Evolutionary conservation across 75 land plant genomes (phyloP), one percentile per base, ranked within the genome.

Genomic region (Pinus albicaulis): DNA sequence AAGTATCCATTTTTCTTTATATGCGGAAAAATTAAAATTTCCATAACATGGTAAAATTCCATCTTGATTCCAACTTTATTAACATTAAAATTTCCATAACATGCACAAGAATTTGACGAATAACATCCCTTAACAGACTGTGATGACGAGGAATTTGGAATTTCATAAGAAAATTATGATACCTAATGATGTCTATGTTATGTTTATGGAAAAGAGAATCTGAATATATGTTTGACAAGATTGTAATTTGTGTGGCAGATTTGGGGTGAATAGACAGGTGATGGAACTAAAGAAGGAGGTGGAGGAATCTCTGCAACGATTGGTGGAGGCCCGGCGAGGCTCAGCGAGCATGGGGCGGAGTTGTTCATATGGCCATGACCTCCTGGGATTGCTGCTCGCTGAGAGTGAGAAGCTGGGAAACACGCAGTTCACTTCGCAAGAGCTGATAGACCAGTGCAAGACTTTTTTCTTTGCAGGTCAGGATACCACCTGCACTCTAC

Each of bases 401-500:
- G 86, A 76, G 20, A 24, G 66, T 1, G 77, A 72, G 11, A 83
- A 57, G 11, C 31, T 31, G 71, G 76, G 17, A 7, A 58, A n/a
- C 48, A 71, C 74, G 19, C 58, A 55, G 13, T 77, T 77, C 52
- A 48, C 72, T 0, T 77, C 72, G 65, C 79, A 76, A 69, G 64
- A 71, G 68, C 74, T 84, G 65, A 72, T 84, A 26, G 86, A 84
- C 34, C 72, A 78, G 25, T 85, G 86, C 80, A 83, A 79, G 41
- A 80, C 82, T 58, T 83, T 86, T 72, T 86, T 86, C 66, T 83
- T 86, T 61, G 85, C 86, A 5, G 88, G 88, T 3, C 88, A 86
- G 36, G 88, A 84, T 24, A 83, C 86, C 15, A 76, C 81, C 3
- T 60, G 78, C 36, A 68, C 56, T 12, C 65, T 80, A 22, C 66